These are phyloP conservation scores for Pilasporangium apinafurcum DNA, from an alignment of 352 stramenopile species.

Conservation along the genomic window DNA sequence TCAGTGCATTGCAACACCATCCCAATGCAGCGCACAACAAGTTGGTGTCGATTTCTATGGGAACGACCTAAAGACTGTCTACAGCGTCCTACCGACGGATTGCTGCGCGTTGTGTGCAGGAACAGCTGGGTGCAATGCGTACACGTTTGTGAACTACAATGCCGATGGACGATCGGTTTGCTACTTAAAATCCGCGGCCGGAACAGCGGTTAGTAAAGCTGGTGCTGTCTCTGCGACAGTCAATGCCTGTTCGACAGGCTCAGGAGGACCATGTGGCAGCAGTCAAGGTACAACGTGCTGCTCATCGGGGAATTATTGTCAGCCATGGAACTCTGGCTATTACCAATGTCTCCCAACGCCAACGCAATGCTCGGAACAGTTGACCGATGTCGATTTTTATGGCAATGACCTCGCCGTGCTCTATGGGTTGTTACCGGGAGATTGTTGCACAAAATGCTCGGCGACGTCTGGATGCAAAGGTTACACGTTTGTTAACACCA, in stretches of 20 bases:
- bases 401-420: constrained; percentile 1
- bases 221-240: constrained; percentile 1
- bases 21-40: constrained; percentile 4
- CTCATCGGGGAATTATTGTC: constrained; percentile 17
- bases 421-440: neutral
- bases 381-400: constrained; percentile 7
- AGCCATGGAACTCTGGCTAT: constrained; percentile 15
- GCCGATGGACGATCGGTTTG: neutral
- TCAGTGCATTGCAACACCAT: constrained; percentile 11
- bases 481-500: no score
- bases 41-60: constrained; percentile 8
- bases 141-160: constrained; percentile 25
- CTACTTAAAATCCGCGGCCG: constrained; percentile 2
- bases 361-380: constrained; percentile 4
- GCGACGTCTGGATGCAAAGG: no score
- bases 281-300: constrained; percentile 20
- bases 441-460: neutral
- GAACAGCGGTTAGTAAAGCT: no score
- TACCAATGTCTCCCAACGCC: constrained; percentile 19
- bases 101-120: constrained; percentile 8
- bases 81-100: constrained; percentile 1
- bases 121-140: constrained; percentile 13
- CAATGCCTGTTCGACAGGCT: constrained; percentile 7
- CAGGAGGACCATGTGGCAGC: constrained; percentile 14
- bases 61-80: constrained; percentile 2